Evolutionary conservation across 2,329 filamentous ascomycete genomes (phyloP).

Genomic region (Claviceps pazoutovae): DNA sequence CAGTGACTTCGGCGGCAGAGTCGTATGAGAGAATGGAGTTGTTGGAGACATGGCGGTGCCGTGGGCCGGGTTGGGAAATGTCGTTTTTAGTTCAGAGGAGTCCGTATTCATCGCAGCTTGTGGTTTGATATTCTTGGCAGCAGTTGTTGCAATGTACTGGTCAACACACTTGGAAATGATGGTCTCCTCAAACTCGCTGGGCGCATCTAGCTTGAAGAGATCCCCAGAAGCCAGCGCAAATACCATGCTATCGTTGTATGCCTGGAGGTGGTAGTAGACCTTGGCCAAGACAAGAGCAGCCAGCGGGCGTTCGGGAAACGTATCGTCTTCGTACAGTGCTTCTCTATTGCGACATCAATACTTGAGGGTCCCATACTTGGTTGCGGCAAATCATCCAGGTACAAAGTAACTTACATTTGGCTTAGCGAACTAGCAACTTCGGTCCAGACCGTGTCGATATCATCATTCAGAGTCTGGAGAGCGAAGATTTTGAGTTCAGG

Average conservation of each 20-base stretch:
- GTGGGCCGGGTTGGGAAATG: constrained; percentile 59
- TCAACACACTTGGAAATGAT: constrained; percentile 98
- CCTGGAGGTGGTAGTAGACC: constrained; percentile 97
- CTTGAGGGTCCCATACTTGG: not conserved
- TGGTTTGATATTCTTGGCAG: constrained; percentile 34
- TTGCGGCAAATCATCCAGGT: not conserved
- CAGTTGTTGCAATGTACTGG: constrained; percentile 75
- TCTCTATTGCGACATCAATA: constrained; percentile 44
- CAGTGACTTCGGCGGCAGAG: constrained; percentile 83
- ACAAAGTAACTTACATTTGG: constrained; percentile 56
- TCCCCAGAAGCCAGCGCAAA: constrained; percentile 92
- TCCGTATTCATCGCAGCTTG: constrained; percentile 29
- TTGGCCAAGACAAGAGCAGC: constrained; percentile 91
- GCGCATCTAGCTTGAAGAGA: constrained; percentile 81
- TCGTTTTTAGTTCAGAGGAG: constrained; percentile 60
- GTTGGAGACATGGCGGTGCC: constrained; percentile 71
- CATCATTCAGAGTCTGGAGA: constrained; percentile 84
- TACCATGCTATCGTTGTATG: constrained; percentile 98
- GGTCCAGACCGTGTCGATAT: constrained; percentile 95
- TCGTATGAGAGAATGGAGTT: constrained; percentile 89
- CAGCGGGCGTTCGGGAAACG: constrained; percentile 84
- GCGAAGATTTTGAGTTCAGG: constrained; percentile 89
- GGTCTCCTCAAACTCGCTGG: constrained; percentile 94
- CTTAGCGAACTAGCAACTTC: constrained; percentile 87
- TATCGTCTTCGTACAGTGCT: constrained; percentile 91